Base-by-base conservation (phyloP, 495 filamentous ascomycete species). In the Xylaria curta region DNA sequence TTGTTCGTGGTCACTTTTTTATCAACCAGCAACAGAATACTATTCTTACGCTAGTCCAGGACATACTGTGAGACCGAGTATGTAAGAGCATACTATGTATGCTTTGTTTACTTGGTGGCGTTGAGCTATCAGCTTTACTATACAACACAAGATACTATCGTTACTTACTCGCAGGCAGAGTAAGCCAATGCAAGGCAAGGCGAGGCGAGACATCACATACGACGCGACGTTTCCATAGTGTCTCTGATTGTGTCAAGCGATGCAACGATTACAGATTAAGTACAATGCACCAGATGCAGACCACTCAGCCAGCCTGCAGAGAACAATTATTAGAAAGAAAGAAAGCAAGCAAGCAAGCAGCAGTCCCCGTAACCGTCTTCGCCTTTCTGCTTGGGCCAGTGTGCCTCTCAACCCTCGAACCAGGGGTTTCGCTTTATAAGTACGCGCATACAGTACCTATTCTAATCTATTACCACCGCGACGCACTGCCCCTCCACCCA, bases 401-500 rank as follows among this genome's bases (percentile, higher is more conserved):
- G 28, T 53, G 7, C 63, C 44, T 64, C 40, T 38, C n/a, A 36
- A 36, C 4, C 28, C 28, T 31, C 28, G 31, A 1, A 26, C 61
- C n/a, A 26, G 61, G 61, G 42, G 61, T 64, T 64, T 40, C 61
- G 26, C 38, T 42, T 42, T 42, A 31, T 31, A 31, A 31, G 28
- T 42, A 42, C 9, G 38, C 58, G 58, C 24, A 60, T 21, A 21
- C 19, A n/a, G 60, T 28, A 46, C 58, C 58, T 36, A 36, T 59
- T 36, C 56, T 54, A 15, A 24, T 26, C 21, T 28, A 10, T 28
- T 42, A 62, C 33, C n/a, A 62, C 59, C n/a, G 36, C 56, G 56
- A 36, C 28, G 54, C 54, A 33, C 26, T 36, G 54, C 56, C n/a
- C 56, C 56, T 60, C 54, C 38, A 42, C 38, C 56, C 56, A 60